A percentile compares a stretch with the other conserved stretches of the same genome.
Evolutionary conservation across 352 stramenopile genomes (phyloP).

Genomic region (Globisporangium carolinianum): DNA sequence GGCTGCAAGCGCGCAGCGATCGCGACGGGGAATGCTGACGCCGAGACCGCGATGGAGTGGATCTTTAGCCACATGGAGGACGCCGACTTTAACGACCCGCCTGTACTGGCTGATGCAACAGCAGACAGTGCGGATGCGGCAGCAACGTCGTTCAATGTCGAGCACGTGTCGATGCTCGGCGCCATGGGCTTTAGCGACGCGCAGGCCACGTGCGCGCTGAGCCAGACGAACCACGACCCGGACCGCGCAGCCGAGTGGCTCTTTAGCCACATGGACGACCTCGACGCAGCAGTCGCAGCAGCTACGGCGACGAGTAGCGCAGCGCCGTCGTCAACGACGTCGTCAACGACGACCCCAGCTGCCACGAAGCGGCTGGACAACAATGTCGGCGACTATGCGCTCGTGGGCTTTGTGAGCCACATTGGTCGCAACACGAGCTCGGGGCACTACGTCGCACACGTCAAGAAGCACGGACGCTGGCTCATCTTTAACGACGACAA

Average conservation of each 20-base stretch:
- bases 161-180: constrained; percentile 54
- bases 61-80: constrained; percentile 98
- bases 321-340: background rate
- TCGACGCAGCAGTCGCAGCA: constrained; percentile 88
- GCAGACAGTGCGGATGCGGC: constrained; percentile 5
- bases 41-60: constrained; percentile 96
- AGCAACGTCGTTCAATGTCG: constrained; percentile 60
- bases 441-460: constrained; percentile 98
- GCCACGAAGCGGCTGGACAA: constrained; percentile 52
- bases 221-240: constrained; percentile 85
- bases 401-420: constrained; percentile 98
- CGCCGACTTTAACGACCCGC: constrained; percentile 95
- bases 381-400: constrained; percentile 79
- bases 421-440: constrained; percentile 97
- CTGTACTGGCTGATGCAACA: constrained; percentile 10
- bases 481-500: constrained; percentile 99
- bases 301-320: constrained; percentile 12
- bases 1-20: constrained; percentile 94
- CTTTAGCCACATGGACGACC: constrained; percentile 96
- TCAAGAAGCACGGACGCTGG: constrained; percentile 96
- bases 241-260: constrained; percentile 97
- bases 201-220: constrained; percentile 91
- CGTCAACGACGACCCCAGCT: constrained; percentile 1
- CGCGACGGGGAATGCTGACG: constrained; percentile 84
- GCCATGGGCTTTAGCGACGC: constrained; percentile 87